Evolutionary conservation across 2,329 filamentous ascomycete species (phyloP), one percentile per base, ranked within the genome.

Genomic region (Colletotrichum kahawae): DNA sequence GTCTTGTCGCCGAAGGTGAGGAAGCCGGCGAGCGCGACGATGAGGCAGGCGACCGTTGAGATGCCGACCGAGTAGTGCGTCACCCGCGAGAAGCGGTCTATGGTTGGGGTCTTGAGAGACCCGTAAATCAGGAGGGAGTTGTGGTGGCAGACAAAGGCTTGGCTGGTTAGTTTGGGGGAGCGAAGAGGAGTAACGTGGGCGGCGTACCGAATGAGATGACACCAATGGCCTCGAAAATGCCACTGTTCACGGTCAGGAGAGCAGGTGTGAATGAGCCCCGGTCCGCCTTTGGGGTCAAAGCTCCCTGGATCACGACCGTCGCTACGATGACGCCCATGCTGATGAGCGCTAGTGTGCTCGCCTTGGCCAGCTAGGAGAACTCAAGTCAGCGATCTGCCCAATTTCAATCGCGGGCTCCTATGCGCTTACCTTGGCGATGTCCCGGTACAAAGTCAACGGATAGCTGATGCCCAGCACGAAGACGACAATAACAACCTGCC

Each of bases 41-140:
- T 85, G 68, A 99, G 89, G 82, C 97, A 99, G 70, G 96, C 96
- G n/a, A 96, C 79, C 90, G 98, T 95, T 56, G 96, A 98, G 63
- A 98, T 92, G 77, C 89, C 91, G 1, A 97, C 98, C 48, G 95
- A 98, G 86, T 95, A 97, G 86, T 99, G 97, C 48, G 97, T 99
- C 51, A 99, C 96, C 71, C 90, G 92, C 48, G 95, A 90, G 87
- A 99, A 99, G 77, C 97, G 95, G 88, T 98, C 96, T 79, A 99
- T 94, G 1, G 97, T 99, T 2, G 97, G 97, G 67, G 94, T 98
- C 79, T 94, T 93, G 77, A 99, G 91, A 4, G 96, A 98, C 78
- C 96, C 96, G 85, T 99, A 99, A 82, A 99, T 99, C 71, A 99
- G 90, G 75, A 99, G 93, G 67, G 95, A 98, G 86, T 99, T 99